Evolutionary conservation across 768 basidiomycete genomes (phyloP).

Genomic region (Candolleomyces eurysporus): DNA sequence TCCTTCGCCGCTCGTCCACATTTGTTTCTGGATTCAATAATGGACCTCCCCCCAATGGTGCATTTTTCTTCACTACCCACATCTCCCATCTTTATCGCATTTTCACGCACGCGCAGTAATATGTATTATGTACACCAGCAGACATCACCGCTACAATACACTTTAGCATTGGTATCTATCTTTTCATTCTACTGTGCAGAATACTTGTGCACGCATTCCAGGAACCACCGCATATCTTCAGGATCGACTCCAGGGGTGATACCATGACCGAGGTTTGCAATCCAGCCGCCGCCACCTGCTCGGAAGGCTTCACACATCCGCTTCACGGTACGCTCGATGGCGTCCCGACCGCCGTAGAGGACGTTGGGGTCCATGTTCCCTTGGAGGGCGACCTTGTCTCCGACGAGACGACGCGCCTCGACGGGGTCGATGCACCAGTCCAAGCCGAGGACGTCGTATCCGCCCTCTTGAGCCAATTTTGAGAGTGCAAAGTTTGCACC

Average conservation of each 20-base stretch:
- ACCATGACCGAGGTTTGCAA: conserved; percentile 95
- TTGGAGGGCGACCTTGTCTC: conserved; percentile 69
- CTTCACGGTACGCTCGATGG: conserved; percentile 85
- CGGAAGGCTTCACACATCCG: conserved; percentile 79
- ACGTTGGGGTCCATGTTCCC: conserved; percentile 92
- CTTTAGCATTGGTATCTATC: neutral
- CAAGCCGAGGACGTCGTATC: conserved; percentile 87
- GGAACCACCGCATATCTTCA: conserved; percentile 88
- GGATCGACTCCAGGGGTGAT: conserved; percentile 96
- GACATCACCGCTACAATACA: neutral
- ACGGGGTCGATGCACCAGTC: conserved; percentile 88
- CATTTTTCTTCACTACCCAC: no score
- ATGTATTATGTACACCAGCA: no score
- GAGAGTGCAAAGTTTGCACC: conserved; percentile 78
- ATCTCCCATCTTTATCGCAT: no score
- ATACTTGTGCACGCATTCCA: conserved; percentile 86
- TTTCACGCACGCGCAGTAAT: no score
- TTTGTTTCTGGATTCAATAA: no score
- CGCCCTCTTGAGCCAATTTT: conserved; percentile 55
- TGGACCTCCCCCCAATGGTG: no score
- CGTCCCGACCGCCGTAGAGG: conserved; percentile 80
- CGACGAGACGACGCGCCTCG: conserved; percentile 63
- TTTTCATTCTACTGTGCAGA: conserved; percentile 36
- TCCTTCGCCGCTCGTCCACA: no score
- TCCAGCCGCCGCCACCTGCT: conserved; percentile 75